Conservation (phyloP, 305 asterid species). For the Fraxinus platypoda region DNA sequence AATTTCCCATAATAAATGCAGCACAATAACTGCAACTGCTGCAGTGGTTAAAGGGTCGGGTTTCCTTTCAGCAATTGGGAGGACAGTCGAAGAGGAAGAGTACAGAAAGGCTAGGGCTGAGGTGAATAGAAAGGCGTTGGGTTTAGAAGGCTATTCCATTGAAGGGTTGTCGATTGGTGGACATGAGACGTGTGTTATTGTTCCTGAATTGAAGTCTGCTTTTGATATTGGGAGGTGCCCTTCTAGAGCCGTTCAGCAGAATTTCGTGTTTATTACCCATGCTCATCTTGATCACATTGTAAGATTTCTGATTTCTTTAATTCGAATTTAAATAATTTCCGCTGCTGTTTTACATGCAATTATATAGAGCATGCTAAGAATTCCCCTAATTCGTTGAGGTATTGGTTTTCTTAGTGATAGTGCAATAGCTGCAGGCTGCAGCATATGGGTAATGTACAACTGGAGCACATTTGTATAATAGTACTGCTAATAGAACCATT, state of each 20-base stretch:
- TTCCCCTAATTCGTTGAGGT: neutral
- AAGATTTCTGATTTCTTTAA: slow-evolving; percentile 13
- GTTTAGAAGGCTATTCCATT: slow-evolving; percentile 64
- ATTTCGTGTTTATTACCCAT: slow-evolving; percentile 88
- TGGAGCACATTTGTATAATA: neutral
- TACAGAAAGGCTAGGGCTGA: slow-evolving; percentile 93
- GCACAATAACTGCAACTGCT: neutral
- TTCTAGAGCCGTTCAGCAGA: slow-evolving; percentile 78
- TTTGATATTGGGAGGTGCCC: slow-evolving; percentile 98
- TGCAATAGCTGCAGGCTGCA: neutral
- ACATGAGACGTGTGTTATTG: slow-evolving; percentile 87
- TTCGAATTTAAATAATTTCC: neutral
- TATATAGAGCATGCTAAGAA: neutral
- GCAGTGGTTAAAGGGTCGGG: slow-evolving; percentile 45
- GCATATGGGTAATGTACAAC: neutral
- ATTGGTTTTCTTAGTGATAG: neutral
- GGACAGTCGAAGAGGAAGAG: slow-evolving; percentile 89
- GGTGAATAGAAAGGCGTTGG: slow-evolving; percentile 63
- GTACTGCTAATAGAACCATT: neutral
- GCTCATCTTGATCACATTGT: slow-evolving; percentile 99
- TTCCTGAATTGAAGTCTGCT: slow-evolving; percentile 81
- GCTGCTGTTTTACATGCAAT: neutral
- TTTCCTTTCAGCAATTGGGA: slow-evolving; percentile 77
- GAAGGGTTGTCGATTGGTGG: slow-evolving; percentile 94
- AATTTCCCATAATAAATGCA: slow-evolving; percentile 16